Percentiles rank a stretch among this genome's conserved stretches.
phyloP scores from a whole-genome alignment of 2,329 filamentous ascomycete genomes.

The Trichoderma guizhouense region DNA sequence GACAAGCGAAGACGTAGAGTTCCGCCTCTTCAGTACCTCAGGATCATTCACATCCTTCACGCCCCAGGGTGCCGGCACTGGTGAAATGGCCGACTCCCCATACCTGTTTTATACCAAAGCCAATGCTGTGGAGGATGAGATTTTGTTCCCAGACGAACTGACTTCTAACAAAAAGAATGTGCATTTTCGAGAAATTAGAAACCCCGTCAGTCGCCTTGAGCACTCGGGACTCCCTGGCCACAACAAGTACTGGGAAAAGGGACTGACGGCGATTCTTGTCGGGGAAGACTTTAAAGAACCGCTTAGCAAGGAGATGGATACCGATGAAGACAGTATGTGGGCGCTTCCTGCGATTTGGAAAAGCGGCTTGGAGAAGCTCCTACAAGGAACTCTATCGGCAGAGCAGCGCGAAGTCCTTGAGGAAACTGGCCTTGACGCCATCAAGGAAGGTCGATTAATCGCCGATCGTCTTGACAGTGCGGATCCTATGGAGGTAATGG shows the following conservation, averaged over 20 bases:
- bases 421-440: not conserved
- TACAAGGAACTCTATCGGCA: not conserved
- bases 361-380: conserved; percentile 22
- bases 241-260: conserved; percentile 16
- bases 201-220: conserved; percentile 25
- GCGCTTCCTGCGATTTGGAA: conserved; percentile 25
- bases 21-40: conserved; percentile 19
- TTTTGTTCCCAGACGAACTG: conserved; percentile 28
- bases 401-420: conserved; percentile 14
- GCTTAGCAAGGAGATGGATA: not conserved
- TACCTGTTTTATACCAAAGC: conserved; percentile 30
- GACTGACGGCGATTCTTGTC: not conserved
- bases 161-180: conserved; percentile 17
- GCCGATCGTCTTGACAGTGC: conserved; percentile 8
- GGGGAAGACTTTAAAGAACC: not conserved
- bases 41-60: not conserved
- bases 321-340: conserved; percentile 23
- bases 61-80: not conserved
- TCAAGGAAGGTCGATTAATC: conserved; percentile 1
- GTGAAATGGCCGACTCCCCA: not conserved
- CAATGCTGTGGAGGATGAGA: conserved; percentile 24
- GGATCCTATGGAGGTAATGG: conserved; percentile 26
- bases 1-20: conserved; percentile 21
- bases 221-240: conserved; percentile 17
- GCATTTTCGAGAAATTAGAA: conserved; percentile 25